phyloP scores from a whole-genome alignment of 1,139 yeast species.

The Petasospora fabianii region DNA sequence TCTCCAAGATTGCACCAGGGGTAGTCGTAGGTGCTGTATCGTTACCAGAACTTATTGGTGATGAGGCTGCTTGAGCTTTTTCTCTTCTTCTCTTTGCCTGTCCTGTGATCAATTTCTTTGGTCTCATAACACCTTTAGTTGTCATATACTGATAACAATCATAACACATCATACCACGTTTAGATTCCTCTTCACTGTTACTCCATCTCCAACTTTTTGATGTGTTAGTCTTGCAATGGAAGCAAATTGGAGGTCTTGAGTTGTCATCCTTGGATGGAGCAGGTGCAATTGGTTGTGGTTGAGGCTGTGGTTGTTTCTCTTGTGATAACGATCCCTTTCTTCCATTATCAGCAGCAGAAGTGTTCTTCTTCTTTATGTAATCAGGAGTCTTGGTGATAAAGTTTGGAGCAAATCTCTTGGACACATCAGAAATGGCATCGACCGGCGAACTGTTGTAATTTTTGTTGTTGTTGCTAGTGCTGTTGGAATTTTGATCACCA shows the following conservation, averaged over 20 bases:
- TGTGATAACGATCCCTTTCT: background rate
- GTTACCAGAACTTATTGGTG: slow-evolving; percentile 20
- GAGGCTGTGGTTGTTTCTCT: background rate
- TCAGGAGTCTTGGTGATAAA: slow-evolving; percentile 19
- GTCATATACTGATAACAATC: slow-evolving; percentile 23
- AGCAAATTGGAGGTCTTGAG: slow-evolving; percentile 21
- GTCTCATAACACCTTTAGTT: slow-evolving; percentile 26
- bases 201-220: slow-evolving; percentile 28
- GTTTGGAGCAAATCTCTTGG: slow-evolving; percentile 27
- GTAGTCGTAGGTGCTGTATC: slow-evolving; percentile 19
- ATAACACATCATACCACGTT: slow-evolving; percentile 24
- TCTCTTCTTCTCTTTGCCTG: slow-evolving; percentile 14
- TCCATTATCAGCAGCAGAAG: slow-evolving; percentile 2
- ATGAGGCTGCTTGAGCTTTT: slow-evolving; percentile 15
- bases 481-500: too few relatives aligned
- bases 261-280: slow-evolving; percentile 6
- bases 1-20: slow-evolving; percentile 5
- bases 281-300: background rate
- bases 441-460: slow-evolving; percentile 13
- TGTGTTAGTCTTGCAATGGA: slow-evolving; percentile 23
- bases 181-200: slow-evolving; percentile 21
- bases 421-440: slow-evolving; percentile 16
- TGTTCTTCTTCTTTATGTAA: slow-evolving; percentile 10
- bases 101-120: slow-evolving; percentile 15
- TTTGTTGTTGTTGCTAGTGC: slow-evolving; percentile 5